Base-by-base conservation (phyloP, 1,284 basidiomycete species). In the Apiotrichum akiyoshidainum region DNA sequence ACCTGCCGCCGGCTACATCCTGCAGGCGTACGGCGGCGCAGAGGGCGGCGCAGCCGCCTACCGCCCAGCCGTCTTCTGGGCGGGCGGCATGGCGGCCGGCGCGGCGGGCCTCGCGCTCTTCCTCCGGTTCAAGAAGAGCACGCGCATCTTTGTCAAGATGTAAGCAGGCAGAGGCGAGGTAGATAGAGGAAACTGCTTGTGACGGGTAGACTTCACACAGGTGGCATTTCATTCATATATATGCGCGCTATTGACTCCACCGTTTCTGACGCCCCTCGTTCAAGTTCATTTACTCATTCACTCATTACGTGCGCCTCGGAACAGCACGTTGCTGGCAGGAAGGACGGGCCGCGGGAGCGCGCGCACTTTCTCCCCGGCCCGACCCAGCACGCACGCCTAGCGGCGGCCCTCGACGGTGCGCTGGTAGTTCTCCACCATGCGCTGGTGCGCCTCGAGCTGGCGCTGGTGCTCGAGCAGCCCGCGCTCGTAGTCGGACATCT, bases 31-130 rank as follows among this genome's bases (percentile, higher is more conserved):
- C 16, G 68, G 70, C 12, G 68, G 68, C 0, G 34, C 54, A 0
- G 57, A 53, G 13, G 47, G 44, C 8, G 69, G 69, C 11, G 42
- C 62, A 7, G 31, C 41, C 12, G 65, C 70, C 17, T 71, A 62
- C 57, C 61, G 67, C 14, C 70, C 70, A 1, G 68, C 70, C 10
- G 61, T 70, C 42, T 69, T 65, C 48, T 71, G 66, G 57, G 67
- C 70, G 0, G 69, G 68, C 14, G 61, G 59, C 11, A 54, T 71
- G 40, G 63, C 66, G 1, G 33, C 47, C 3, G 57, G 42, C 2
- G 60, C 54, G 5, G 51, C 57, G 0, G 46, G 34, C 2, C 39
- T 58, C 33, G 54, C 52, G 3, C 41, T 39, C 5, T 22, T 48
- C 35, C 50, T 61, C 17, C 17, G 60, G 17, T 35, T 54, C 16